A percentile compares a stretch with the other conserved stretches of the same genome.
Conservation (phyloP, 2,329 filamentous ascomycete genomes). For the Hypoxylon sp. region DNA sequence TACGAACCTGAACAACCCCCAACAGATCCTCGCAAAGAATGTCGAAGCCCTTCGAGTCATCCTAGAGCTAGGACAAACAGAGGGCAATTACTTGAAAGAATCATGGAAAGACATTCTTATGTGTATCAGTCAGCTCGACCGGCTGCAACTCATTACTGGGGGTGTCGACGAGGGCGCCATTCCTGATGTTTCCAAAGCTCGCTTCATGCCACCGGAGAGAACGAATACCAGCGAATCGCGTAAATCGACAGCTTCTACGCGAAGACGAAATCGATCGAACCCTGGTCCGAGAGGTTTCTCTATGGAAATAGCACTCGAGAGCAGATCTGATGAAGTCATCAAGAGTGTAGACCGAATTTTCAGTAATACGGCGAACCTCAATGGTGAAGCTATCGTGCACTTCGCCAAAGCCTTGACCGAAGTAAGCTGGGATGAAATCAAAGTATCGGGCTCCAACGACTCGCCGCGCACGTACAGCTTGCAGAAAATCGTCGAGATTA, state of each 20-base stretch:
- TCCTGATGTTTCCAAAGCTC: constrained; percentile 90
- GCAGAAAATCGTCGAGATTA: constrained; percentile 98
- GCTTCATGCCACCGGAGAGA: constrained; percentile 75
- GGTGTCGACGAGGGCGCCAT: constrained; percentile 94
- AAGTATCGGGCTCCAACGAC: constrained; percentile 95
- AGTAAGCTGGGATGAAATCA: constrained; percentile 99
- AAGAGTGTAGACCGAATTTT: constrained; percentile 96
- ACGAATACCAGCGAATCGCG: constrained; percentile 70
- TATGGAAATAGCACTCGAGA: constrained; percentile 89
- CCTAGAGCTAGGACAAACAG: constrained; percentile 91
- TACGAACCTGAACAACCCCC: constrained; percentile 95
- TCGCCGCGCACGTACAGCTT: constrained; percentile 96
- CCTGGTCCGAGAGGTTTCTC: constrained; percentile 76
- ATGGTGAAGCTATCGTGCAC: constrained; percentile 93
- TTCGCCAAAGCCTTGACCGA: constrained; percentile 94
- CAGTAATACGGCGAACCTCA: constrained; percentile 93
- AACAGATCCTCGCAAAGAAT: constrained; percentile 96
- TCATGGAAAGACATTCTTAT: constrained; percentile 98
- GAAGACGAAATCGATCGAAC: constrained; percentile 66
- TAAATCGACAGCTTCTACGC: constrained; percentile 75
- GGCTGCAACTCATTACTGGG: constrained; percentile 93
- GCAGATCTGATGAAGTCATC: constrained; percentile 91
- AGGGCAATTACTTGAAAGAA: constrained; percentile 88
- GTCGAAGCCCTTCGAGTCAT: constrained; percentile 93
- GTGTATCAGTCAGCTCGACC: constrained; percentile 95